phyloP scores from a whole-genome alignment of 2,329 filamentous ascomycete genomes.

The Sarocladium strictum region DNA sequence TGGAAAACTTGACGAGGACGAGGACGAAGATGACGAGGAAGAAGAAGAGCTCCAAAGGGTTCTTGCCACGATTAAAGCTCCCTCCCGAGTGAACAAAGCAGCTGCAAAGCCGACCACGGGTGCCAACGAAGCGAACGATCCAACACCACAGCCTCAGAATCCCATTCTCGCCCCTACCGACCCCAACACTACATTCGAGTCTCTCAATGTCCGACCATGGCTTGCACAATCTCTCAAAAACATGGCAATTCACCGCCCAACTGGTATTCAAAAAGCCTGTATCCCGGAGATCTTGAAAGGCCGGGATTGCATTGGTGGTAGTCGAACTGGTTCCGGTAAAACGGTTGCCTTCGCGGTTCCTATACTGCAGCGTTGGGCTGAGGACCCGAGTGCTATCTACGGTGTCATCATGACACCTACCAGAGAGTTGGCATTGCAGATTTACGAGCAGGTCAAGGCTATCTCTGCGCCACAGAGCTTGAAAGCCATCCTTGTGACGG shows the following conservation, averaged over 20 bases:
- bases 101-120: conserved; percentile 14
- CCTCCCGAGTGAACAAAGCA: conserved; percentile 45
- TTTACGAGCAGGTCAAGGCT: conserved; percentile 92
- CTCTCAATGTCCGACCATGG: conserved; percentile 75
- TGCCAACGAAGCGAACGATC: conserved; percentile 11
- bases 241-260: conserved; percentile 80
- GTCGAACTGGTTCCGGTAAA: conserved; percentile 92
- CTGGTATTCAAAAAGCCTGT: conserved; percentile 85
- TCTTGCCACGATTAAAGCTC: conserved; percentile 40
- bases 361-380: conserved; percentile 87
- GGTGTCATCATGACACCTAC: conserved; percentile 86
- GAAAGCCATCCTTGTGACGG: conserved; percentile 84
- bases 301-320: conserved; percentile 90
- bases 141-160: conserved; percentile 16
- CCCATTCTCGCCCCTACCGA: conserved; percentile 47
- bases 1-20: conserved; percentile 15
- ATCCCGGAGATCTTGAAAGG: conserved; percentile 91
- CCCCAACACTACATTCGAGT: conserved; percentile 60
- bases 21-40: conserved; percentile 27
- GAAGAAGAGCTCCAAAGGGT: conserved; percentile 25
- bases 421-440: conserved; percentile 87
- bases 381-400: conserved; percentile 88
- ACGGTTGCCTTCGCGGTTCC: conserved; percentile 94
- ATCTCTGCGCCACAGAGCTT: conserved; percentile 83
- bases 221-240: conserved; percentile 71